These are phyloP conservation scores for Hanseniaspora occidentalis DNA, from an alignment of 805 yeast species.

Conservation along the genomic window DNA sequence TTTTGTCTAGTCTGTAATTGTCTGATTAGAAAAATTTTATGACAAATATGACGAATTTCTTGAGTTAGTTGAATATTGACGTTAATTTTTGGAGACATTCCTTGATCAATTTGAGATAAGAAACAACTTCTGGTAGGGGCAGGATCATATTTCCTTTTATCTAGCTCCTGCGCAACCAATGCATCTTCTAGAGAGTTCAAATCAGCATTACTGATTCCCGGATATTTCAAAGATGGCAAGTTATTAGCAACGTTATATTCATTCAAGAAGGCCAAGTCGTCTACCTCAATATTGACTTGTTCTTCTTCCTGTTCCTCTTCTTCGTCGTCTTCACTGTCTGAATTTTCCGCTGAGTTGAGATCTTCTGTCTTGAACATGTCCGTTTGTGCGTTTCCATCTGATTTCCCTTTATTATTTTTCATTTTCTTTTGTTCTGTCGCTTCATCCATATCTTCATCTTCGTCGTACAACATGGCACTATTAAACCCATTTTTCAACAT, in stretches of 20 bases:
- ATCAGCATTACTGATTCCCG: slow-evolving; percentile 38
- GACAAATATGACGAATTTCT: slow-evolving; percentile 76
- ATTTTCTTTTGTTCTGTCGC: slow-evolving; percentile 20
- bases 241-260: slow-evolving; percentile 83
- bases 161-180: slow-evolving; percentile 16
- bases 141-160: slow-evolving; percentile 20
- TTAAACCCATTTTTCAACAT: slow-evolving; percentile 30
- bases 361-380: slow-evolving; percentile 4
- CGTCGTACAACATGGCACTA: slow-evolving; percentile 23
- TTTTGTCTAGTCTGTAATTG: slow-evolving; percentile 59
- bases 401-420: slow-evolving; percentile 14
- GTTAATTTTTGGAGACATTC: slow-evolving; percentile 47
- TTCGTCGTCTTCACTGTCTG: slow-evolving; percentile 1
- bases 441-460: slow-evolving; percentile 7
- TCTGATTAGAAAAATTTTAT: slow-evolving; percentile 75
- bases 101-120: slow-evolving; percentile 34
- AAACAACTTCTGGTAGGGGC: slow-evolving; percentile 24
- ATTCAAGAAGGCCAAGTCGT: slow-evolving; percentile 50
- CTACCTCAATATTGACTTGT: slow-evolving; percentile 33
- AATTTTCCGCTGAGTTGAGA: not conserved
- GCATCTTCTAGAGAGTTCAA: slow-evolving; percentile 34
- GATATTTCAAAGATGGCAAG: slow-evolving; percentile 50
- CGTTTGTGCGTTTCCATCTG: slow-evolving; percentile 4
- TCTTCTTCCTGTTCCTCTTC: slow-evolving; percentile 25
- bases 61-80: slow-evolving; percentile 71